Evolutionary conservation across 768 basidiomycete species (phyloP), one percentile per base, ranked within the genome.

Genomic region (Amanita subjunquillea): DNA sequence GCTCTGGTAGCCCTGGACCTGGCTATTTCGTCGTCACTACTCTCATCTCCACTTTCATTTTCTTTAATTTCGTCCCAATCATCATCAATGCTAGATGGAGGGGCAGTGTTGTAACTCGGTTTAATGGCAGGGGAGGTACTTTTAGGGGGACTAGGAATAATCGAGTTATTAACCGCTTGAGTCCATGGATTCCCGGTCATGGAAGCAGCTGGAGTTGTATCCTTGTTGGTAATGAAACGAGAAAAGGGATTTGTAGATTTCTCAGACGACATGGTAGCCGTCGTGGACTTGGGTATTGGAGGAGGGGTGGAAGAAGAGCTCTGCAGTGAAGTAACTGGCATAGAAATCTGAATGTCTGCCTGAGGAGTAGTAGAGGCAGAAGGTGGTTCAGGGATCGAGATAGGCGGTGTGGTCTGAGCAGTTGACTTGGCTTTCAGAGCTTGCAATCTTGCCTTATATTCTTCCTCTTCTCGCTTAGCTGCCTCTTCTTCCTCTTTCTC

Each of bases 1-100:
- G 77, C 76, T 13, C 88, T 75, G 15, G 73, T 78, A 48, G 71
- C 74, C 41, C 93, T 74, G 3, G 78, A 81, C 12, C 74, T 74
- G n/a, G 75, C 72, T 45, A 85, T 69, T 54, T 92, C 91, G 63
- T 92, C 91, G 51, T 91, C 90, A 49, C 81, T 85, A 56, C 80
- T 84, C 58, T 85, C 83, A 4, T 79, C 77, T 3, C 78, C 77
- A 6, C 76, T 79, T 20, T 82, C 77, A 40, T 79, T 82, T 65
- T 93, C 91, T 60, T 79, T 71, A 46, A 90, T 72, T n/a, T 83
- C 81, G 51, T 85, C 91, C 91, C 91, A 94, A 47, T 91, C 90
- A 15, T 88, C 87, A 40, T 66, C 65, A 22, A 54, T 60, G 30
- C 27, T 51, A 30, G 72, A 73, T 2, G 68, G 65, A 1, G 84